Conservation (phyloP, 768 basidiomycete genomes). For the Leccinum obscurum region DNA sequence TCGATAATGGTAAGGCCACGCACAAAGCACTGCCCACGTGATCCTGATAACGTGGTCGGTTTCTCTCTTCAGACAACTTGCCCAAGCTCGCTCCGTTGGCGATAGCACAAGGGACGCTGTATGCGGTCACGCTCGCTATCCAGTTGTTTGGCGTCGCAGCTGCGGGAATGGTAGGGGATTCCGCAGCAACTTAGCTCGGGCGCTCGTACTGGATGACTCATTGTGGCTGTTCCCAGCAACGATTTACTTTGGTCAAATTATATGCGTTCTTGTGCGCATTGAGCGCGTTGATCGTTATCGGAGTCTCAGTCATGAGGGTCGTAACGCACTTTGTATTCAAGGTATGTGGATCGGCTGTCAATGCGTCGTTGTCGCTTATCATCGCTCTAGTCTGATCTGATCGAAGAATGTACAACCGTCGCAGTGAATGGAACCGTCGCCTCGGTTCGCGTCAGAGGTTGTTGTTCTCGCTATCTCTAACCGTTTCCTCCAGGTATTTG, state of each 20-base stretch:
- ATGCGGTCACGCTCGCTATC: constrained; percentile 49
- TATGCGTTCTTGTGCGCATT: constrained; percentile 55
- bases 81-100: constrained; percentile 52
- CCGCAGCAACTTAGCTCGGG: neutral
- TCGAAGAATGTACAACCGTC: constrained; percentile 51
- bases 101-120: constrained; percentile 61
- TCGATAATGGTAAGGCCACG: constrained; percentile 41
- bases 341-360: constrained; percentile 36
- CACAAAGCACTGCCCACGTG: constrained; percentile 15
- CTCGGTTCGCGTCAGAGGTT: constrained; percentile 29
- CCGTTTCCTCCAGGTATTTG: constrained; percentile 39
- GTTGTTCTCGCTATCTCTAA: constrained; percentile 8
- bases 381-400: constrained; percentile 49
- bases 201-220: neutral
- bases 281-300: constrained; percentile 50
- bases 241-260: constrained; percentile 48
- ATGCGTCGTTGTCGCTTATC: neutral
- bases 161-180: constrained; percentile 46
- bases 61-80: constrained; percentile 36
- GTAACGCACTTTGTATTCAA: constrained; percentile 70
- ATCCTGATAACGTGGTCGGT: neutral
- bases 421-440: constrained; percentile 35
- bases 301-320: constrained; percentile 51
- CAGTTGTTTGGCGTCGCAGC: constrained; percentile 57
- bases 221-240: constrained; percentile 45